These are phyloP conservation scores for Cryptococcus floricola DNA, from an alignment of 1,284 basidiomycete genomes.

Conservation along the genomic window DNA sequence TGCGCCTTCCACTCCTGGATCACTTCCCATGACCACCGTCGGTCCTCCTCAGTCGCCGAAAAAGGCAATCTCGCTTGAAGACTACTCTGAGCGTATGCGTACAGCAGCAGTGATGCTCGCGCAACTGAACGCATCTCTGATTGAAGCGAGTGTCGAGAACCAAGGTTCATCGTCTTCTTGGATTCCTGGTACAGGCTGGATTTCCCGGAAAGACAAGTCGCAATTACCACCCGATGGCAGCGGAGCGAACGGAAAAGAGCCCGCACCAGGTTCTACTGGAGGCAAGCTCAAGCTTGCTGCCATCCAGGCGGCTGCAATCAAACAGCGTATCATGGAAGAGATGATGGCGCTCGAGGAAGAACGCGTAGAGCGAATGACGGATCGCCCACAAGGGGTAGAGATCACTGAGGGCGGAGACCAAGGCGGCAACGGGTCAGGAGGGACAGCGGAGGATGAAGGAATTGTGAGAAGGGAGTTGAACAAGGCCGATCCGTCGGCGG, in stretches of 20 bases:
- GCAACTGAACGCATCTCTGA: slow-evolving; percentile 82
- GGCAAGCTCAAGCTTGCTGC: slow-evolving; percentile 66
- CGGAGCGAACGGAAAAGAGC: background rate
- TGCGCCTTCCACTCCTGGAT: slow-evolving; percentile 7
- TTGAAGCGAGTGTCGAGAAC: slow-evolving; percentile 52
- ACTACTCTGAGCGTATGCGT: slow-evolving; percentile 96
- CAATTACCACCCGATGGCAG: slow-evolving; percentile 1
- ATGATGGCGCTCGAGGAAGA: slow-evolving; percentile 97
- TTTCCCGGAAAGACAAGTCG: slow-evolving; percentile 43
- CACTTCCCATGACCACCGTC: slow-evolving; percentile 9
- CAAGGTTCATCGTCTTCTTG: slow-evolving; percentile 51
- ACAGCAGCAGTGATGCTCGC: slow-evolving; percentile 98
- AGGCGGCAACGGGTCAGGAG: slow-evolving; percentile 44
- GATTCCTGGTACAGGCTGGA: slow-evolving; percentile 65
- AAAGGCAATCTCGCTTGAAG: slow-evolving; percentile 63
- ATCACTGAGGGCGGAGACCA: slow-evolving; percentile 8
- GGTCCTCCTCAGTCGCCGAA: slow-evolving; percentile 18
- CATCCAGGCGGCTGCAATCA: slow-evolving; percentile 80
- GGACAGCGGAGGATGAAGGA: slow-evolving; percentile 79
- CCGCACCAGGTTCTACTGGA: slow-evolving; percentile 27
- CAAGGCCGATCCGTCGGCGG: slow-evolving; percentile 87
- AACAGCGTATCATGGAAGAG: slow-evolving; percentile 96
- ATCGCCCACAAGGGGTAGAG: slow-evolving; percentile 58
- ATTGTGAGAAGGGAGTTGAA: slow-evolving; percentile 91
- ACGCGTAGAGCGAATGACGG: slow-evolving; percentile 89